Evolutionary conservation across 2,329 filamentous ascomycete species (phyloP), one percentile per base, ranked within the genome.

Genomic region (Pseudogymnoascus sp.): DNA sequence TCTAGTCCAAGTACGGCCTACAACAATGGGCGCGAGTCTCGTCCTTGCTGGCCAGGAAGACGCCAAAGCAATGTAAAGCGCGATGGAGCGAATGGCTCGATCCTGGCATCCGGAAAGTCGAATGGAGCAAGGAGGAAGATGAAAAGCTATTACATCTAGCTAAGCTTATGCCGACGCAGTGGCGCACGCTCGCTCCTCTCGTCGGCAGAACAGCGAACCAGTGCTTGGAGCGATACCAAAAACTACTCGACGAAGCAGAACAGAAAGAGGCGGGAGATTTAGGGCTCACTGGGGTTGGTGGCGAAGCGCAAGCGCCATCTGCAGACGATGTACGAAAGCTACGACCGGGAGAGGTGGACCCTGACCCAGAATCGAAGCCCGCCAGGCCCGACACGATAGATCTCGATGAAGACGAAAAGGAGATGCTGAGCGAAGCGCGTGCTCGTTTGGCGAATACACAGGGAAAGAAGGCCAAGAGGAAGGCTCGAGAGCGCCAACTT

Each of bases 1-100:
- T 25, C 22, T 89, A 62, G 91, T 96, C 66, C 94, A 96, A 96
- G 75, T 96, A 96, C 80, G 91, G 91, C 58, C 82, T 96, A 64
- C 94, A 96, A 72, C 94, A 99, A 77, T 99, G 94, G 94, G 93
- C 94, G 72, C 93, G 94, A 75, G 94, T 97, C 65, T 97, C 94
- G 61, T 97, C 94, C 62, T 84, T 99, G 66, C 87, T 99, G 67
- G 93, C 93, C 73, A 90, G 95, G 71, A 99, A 99, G 76, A 97
- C 94, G 32, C 87, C 94, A 59, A 99, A 99, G 78, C 94, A 99
- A 78, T 99, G 94, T 85, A 99, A 99, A 78, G 93, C 94, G 64
- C 84, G 94, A 78, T 99, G 94, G 94, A 86, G 88, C 73, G 93
- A 99, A 82, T 99, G 94, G 93, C 84, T 99, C 67, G 94, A 99